These are phyloP conservation scores for Paecilomyces sp. DNA, from an alignment of 2,329 filamentous ascomycete genomes.

Conservation along the genomic window DNA sequence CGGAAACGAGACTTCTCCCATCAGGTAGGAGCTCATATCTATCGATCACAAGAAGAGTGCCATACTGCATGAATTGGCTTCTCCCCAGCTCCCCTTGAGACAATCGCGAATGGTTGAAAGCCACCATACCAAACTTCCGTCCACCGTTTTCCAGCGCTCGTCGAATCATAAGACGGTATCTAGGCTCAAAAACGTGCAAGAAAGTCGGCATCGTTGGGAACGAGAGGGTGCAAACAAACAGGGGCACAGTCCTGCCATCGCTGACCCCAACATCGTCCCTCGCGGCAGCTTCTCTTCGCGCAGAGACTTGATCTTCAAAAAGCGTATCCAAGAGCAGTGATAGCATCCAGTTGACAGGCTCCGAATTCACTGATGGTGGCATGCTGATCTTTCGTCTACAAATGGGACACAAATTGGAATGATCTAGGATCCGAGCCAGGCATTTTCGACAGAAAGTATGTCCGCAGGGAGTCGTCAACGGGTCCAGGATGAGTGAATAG, in stretches of 20 bases:
- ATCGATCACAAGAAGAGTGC: conserved; percentile 70
- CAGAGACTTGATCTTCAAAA: conserved; percentile 59
- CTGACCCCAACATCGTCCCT: conserved; percentile 51
- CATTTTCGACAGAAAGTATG: conserved; percentile 85
- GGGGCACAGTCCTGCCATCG: conserved; percentile 55
- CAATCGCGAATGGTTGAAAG: conserved; percentile 53
- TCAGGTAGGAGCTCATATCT: conserved; percentile 68
- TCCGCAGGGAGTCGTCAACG: conserved; percentile 76
- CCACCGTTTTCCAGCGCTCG: conserved; percentile 63
- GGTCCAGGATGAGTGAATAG: conserved; percentile 72
- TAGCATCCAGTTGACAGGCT: conserved; percentile 57
- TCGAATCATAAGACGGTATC: conserved; percentile 83
- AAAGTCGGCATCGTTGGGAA: conserved; percentile 82
- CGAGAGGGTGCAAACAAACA: conserved; percentile 76
- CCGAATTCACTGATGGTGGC: conserved; percentile 40
- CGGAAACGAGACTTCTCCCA: conserved; percentile 75
- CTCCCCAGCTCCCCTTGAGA: conserved; percentile 47
- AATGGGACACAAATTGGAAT: conserved; percentile 70
- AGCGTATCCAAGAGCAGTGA: conserved; percentile 57
- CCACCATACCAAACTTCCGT: conserved; percentile 77
- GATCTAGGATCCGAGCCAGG: conserved; percentile 67
- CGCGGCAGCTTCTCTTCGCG: conserved; percentile 47
- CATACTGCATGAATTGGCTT: conserved; percentile 62
- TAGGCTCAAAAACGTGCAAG: conserved; percentile 85
- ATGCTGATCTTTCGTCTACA: conserved; percentile 62